Conservation (phyloP, 75 land plant genomes). For the Isoetes taiwanensis region DNA sequence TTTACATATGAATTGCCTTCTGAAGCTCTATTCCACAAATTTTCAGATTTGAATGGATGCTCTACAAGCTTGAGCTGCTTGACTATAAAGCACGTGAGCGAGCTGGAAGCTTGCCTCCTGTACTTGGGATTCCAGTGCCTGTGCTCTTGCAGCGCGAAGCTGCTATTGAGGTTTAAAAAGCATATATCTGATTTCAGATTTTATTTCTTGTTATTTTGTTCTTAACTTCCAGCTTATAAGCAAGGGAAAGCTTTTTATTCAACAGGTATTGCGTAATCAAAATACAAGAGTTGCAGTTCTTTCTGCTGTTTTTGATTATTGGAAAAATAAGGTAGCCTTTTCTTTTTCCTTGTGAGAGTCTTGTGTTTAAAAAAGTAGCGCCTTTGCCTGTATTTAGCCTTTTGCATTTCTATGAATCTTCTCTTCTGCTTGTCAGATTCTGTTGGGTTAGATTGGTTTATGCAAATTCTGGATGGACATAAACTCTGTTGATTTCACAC, state of each 20-base stretch:
- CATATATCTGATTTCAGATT: background rate
- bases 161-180: slow-evolving; percentile 52
- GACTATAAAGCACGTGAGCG: slow-evolving; percentile 86
- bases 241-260: too few species aligned
- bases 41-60: slow-evolving; percentile 54
- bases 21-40: too few species aligned
- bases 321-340: slow-evolving; percentile 65
- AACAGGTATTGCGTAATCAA: slow-evolving; percentile 48
- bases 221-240: too few species aligned
- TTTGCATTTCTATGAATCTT: background rate
- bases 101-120: slow-evolving; percentile 50
- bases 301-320: slow-evolving; percentile 68
- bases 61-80: slow-evolving; percentile 70
- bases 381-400: background rate
- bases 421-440: too few species aligned
- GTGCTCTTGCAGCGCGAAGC: slow-evolving; percentile 54
- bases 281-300: slow-evolving; percentile 39
- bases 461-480: too few species aligned
- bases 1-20: background rate
- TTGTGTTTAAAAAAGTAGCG: too few species aligned
- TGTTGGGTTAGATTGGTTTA: too few species aligned
- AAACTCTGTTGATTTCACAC: too few species aligned
- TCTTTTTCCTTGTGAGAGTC: background rate
- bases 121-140: slow-evolving; percentile 63
- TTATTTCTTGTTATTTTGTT: background rate